Evolutionary conservation across 306 rosid species (phyloP), one percentile per base, ranked within the genome.

Genomic region (Luffa acutangula): DNA sequence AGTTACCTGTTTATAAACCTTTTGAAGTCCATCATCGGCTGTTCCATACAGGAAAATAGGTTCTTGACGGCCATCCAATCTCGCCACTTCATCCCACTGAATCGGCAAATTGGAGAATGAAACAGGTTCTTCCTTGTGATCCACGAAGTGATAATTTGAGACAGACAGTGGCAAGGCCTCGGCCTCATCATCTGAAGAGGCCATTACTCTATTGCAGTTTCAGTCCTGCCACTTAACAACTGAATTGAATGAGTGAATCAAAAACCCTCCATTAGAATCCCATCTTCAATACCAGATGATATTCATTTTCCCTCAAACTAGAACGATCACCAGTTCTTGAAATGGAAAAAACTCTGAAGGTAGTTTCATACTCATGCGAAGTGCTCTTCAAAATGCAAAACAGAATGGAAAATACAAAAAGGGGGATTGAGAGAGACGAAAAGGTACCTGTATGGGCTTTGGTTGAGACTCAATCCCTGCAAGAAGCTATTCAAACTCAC

Each of bases 181-280:
- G 0, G 36, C 85, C 88, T 95, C 98, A 7, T 95, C 98, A 18
- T 92, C 98, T 1, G 97, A 95, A 14, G 96, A 90, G 0, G 85
- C 86, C 98, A 95, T 94, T 21, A 5, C 71, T 79, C 43, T 41
- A 65, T 45, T 69, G 41, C 43, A 85, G 77, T 71, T 76, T 66
- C 63, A 77, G 69, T 77, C 84, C 67, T 78, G 60, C 53, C 33
- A 81, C 81, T 69, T 57, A 78, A 80, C 69, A 78, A 83, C 82
- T 43, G 80, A 42, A 69, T 69, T 18, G 34, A 18, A 67, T 18
- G 52, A 67, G 9, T 67, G 74, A 9, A 67, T 18, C n/a, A 67
- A 67, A 67, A 39, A 41, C 7, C 7, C 18, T 63, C 43, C 3
- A 5, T 63, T 6, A 63, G 15, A 63, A 11, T 34, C 42, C n/a